Evolutionary conservation across 768 basidiomycete species (phyloP).

Genomic region (Termitomyces sp.): DNA sequence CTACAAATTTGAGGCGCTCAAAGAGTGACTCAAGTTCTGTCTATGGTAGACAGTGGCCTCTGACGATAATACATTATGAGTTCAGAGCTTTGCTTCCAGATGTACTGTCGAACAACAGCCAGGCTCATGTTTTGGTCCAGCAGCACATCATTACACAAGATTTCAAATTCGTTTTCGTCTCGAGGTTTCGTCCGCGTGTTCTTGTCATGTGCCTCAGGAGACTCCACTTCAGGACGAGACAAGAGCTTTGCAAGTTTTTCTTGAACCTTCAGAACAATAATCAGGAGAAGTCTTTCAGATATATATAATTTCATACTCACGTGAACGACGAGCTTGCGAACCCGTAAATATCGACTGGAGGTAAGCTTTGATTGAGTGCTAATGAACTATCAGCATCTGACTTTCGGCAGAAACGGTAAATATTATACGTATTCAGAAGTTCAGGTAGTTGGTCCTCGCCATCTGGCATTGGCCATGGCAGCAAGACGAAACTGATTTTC

Average conservation of each 20-base stretch:
- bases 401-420: neutral
- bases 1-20: neutral
- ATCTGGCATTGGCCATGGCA: slow-evolving; percentile 66
- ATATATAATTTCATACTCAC: slow-evolving; percentile 34
- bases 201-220: slow-evolving; percentile 13
- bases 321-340: slow-evolving; percentile 79
- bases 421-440: slow-evolving; percentile 73
- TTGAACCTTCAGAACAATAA: slow-evolving; percentile 51
- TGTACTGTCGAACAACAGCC: slow-evolving; percentile 83
- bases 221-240: slow-evolving; percentile 10
- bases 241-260: slow-evolving; percentile 65
- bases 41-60: slow-evolving; percentile 18
- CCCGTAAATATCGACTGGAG: slow-evolving; percentile 78
- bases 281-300: neutral
- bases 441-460: slow-evolving; percentile 65
- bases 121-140: slow-evolving; percentile 86
- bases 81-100: slow-evolving; percentile 76
- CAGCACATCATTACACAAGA: slow-evolving; percentile 81
- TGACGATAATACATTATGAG: slow-evolving; percentile 72
- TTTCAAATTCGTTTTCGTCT: slow-evolving; percentile 75
- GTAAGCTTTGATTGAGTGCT: slow-evolving; percentile 83
- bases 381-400: slow-evolving; percentile 2
- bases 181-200: slow-evolving; percentile 16
- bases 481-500: slow-evolving; percentile 86
- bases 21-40: neutral